phyloP scores from a whole-genome alignment of 176 grass and related monocot genomes.

The Paspalum notatum region DNA sequence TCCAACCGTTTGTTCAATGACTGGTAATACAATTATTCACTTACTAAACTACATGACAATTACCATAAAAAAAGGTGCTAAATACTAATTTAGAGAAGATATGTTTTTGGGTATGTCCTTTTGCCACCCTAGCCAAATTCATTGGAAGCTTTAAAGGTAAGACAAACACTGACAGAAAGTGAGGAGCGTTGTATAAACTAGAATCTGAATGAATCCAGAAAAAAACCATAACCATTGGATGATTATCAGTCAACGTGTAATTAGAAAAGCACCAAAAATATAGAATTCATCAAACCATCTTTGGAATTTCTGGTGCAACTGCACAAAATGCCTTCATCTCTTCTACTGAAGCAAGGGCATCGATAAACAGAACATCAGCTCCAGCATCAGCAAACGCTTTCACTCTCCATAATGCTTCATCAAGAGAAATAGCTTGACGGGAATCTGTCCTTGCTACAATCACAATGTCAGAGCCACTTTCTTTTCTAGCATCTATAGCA shows the following conservation, averaged over 20 bases:
- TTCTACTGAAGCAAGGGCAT: slow-evolving; percentile 87
- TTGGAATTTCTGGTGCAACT: slow-evolving; percentile 74
- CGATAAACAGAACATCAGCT: slow-evolving; percentile 91
- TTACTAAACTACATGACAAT: not conserved
- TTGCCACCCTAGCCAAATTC: not conserved
- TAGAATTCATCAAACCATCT: slow-evolving; percentile 68
- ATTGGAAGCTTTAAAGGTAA: slow-evolving; percentile 22
- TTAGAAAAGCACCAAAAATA: slow-evolving; percentile 7
- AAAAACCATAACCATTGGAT: slow-evolving; percentile 5
- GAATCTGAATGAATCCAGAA: not conserved
- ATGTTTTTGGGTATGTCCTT: not conserved
- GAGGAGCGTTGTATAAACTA: not conserved
- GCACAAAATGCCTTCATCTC: slow-evolving; percentile 91
- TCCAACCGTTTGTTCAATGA: not conserved
- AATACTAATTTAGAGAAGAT: not conserved
- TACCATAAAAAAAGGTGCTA: not conserved
- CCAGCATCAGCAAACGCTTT: slow-evolving; percentile 92
- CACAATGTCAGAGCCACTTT: slow-evolving; percentile 94
- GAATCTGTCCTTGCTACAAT: slow-evolving; percentile 87
- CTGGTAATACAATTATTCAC: not conserved
- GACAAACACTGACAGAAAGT: not conserved
- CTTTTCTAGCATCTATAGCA: slow-evolving; percentile 78
- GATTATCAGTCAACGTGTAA: slow-evolving; percentile 8
- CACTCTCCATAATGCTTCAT: slow-evolving; percentile 88
- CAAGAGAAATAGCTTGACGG: slow-evolving; percentile 83